Conservation (phyloP, 2,329 filamentous ascomycete species). For the Fonsecaea multimorphosa region DNA sequence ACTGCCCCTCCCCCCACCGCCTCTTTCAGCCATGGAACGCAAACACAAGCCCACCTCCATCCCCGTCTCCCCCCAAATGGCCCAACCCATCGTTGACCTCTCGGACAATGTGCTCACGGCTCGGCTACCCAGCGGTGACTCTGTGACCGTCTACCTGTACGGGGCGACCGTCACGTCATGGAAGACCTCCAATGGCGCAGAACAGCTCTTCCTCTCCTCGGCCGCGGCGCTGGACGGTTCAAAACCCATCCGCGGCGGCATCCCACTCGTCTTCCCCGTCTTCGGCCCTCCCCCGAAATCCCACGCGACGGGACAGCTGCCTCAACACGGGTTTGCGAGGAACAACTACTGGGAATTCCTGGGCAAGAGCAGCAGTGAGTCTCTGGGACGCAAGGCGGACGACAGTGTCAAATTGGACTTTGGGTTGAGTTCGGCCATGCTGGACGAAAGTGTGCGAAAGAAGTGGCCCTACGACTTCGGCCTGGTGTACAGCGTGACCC, state of each 20-base stretch:
- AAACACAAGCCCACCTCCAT: slow-evolving; percentile 81
- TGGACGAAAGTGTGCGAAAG: slow-evolving; percentile 70
- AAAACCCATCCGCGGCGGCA: slow-evolving; percentile 79
- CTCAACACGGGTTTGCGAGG: slow-evolving; percentile 94
- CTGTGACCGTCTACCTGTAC: slow-evolving; percentile 82
- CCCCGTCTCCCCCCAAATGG: slow-evolving; percentile 73
- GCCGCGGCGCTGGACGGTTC: slow-evolving; percentile 80
- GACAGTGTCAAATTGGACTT: slow-evolving; percentile 92
- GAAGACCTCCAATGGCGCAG: slow-evolving; percentile 78
- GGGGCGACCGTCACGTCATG: slow-evolving; percentile 93
- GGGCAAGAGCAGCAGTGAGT: slow-evolving; percentile 74
- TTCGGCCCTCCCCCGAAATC: slow-evolving; percentile 83
- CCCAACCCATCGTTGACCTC: slow-evolving; percentile 79
- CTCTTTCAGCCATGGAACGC: slow-evolving; percentile 66
- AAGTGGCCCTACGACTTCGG: slow-evolving; percentile 88
- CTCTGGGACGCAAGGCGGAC: slow-evolving; percentile 56
- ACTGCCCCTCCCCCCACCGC: slow-evolving; percentile 12
- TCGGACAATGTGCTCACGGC: slow-evolving; percentile 77
- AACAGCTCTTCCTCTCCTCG: slow-evolving; percentile 87
- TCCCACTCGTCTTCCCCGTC: slow-evolving; percentile 47
- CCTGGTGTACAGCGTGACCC: slow-evolving; percentile 89
- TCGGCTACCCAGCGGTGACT: slow-evolving; percentile 82
- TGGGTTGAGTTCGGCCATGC: slow-evolving; percentile 75
- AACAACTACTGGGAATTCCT: slow-evolving; percentile 92
- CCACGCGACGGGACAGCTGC: slow-evolving; percentile 76